Evolutionary conservation across 371 early-diverging fungal species (phyloP), one percentile per base, ranked within the genome.

Genomic region (Syncephalis plumigaleata): DNA sequence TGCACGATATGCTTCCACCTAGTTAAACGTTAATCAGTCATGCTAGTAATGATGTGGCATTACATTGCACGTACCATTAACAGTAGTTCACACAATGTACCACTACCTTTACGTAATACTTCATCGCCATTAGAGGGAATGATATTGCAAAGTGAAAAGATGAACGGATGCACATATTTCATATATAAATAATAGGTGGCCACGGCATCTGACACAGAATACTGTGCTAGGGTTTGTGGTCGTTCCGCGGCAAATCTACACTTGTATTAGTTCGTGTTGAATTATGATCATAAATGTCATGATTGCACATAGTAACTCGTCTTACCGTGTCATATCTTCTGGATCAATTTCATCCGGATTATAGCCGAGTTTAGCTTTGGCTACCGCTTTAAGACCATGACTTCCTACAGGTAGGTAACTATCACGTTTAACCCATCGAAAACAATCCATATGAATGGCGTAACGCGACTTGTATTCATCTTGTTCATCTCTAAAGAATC

Each of bases 141-240:
- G 50, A 99, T 87, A 57, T 97, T 97, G 66, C 97, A 96, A 4
- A 99, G 72, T 4, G 99, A 99, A 60, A 98, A 99, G 43, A 98
- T 93, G 58, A 99, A 99, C 7, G 98, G 94, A 65, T 98, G 89
- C 9, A 99, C 98, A 61, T 98, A 98, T 70, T 99, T 98, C 87
- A 95, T 92, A 61, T 98, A 99, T 1, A 99, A 70, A 54, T 95
- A 96, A 63, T 98, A 99, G 0, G 99, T 98, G 0, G 99, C 99
- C 1, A 99, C 97, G 3, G 99, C 98, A 73, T 99, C 99, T 45
- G 99, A 98, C 22, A 99, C 99, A 15, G 98, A 98, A 62, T 99
- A 99, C 47, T 93, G 90, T 9, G 99, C 96, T 43, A 99, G 67
- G n/a, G 70, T 79, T 57, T 97, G 94, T 3, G 99, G 99, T 39